phyloP scores from a whole-genome alignment of 805 yeast species.

The Kodamaea jinghongensis region DNA sequence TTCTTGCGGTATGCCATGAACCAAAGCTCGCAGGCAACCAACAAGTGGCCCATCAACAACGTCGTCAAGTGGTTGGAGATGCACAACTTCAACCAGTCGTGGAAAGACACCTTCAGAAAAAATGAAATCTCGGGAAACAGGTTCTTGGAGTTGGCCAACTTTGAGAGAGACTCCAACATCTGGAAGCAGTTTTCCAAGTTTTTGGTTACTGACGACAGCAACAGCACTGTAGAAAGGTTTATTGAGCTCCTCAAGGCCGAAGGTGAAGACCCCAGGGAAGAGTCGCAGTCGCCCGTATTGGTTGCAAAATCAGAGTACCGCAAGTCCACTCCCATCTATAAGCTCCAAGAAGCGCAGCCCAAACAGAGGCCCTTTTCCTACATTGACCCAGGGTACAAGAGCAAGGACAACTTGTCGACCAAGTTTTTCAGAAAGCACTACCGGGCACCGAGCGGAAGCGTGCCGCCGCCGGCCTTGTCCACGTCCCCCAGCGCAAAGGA shows the following conservation, averaged over 20 bases:
- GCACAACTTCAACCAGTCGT: slow-evolving; percentile 67
- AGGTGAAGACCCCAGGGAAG: slow-evolving; percentile 18
- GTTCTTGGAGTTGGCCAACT: slow-evolving; percentile 66
- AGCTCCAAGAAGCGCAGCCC: slow-evolving; percentile 15
- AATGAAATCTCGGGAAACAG: slow-evolving; percentile 58
- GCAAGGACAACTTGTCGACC: slow-evolving; percentile 18
- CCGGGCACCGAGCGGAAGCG: slow-evolving; percentile 43
- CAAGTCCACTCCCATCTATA: slow-evolving; percentile 31
- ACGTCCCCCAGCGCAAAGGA: slow-evolving; percentile 10
- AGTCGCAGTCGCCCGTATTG: slow-evolving; percentile 13
- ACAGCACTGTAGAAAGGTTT: slow-evolving; percentile 57
- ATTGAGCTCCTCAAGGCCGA: slow-evolving; percentile 42
- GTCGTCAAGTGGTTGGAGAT: slow-evolving; percentile 65
- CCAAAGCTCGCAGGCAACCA: slow-evolving; percentile 21
- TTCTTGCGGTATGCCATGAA: slow-evolving; percentile 44
- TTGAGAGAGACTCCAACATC: slow-evolving; percentile 47
- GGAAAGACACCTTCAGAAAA: slow-evolving; percentile 65
- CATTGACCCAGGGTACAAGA: slow-evolving; percentile 28
- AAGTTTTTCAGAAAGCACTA: slow-evolving; percentile 63
- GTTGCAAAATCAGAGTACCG: slow-evolving; percentile 26
- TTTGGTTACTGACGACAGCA: slow-evolving; percentile 40
- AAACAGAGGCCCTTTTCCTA: slow-evolving; percentile 40
- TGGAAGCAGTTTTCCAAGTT: slow-evolving; percentile 44
- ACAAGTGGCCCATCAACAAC: slow-evolving; percentile 70
- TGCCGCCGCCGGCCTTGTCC: slow-evolving; percentile 8